Conservation (phyloP, 1,139 yeast species). For the Sporopachydermia cereana region DNA sequence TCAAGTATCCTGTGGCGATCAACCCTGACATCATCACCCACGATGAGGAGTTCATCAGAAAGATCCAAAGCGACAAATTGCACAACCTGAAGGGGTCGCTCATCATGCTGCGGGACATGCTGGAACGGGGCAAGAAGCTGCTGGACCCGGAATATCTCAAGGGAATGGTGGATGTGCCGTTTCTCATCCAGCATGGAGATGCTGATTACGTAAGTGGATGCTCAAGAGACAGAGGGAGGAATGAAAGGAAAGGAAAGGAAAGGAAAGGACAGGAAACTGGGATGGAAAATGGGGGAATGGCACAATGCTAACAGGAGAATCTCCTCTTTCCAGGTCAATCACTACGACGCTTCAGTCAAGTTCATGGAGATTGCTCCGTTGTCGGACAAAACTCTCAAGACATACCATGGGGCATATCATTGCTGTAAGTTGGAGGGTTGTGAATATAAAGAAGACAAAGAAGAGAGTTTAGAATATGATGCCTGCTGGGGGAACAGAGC, state of each 20-base stretch:
- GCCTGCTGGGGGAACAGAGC: too few relatives aligned
- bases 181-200: conserved; percentile 44
- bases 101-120: conserved; percentile 41
- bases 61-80: conserved; percentile 18
- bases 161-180: conserved; percentile 33
- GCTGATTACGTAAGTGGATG: conserved; percentile 23
- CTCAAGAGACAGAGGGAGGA: conserved; percentile 9
- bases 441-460: neutral
- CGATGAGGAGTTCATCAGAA: conserved; percentile 24
- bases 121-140: conserved; percentile 47
- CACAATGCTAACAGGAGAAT: too few relatives aligned
- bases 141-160: conserved; percentile 31
- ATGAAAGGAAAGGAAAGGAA: conserved; percentile 8
- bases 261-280: neutral
- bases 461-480: neutral
- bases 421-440: neutral
- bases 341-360: conserved; percentile 37
- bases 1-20: conserved; percentile 46
- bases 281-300: too few relatives aligned
- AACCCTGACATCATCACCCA: conserved; percentile 44
- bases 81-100: conserved; percentile 13
- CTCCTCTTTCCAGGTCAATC: conserved; percentile 44
- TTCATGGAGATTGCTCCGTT: conserved; percentile 31
- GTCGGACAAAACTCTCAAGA: conserved; percentile 24
- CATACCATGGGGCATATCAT: conserved; percentile 26